These are phyloP conservation scores for Candida bentonensis DNA, from an alignment of 805 yeast genomes.

Conservation along the genomic window DNA sequence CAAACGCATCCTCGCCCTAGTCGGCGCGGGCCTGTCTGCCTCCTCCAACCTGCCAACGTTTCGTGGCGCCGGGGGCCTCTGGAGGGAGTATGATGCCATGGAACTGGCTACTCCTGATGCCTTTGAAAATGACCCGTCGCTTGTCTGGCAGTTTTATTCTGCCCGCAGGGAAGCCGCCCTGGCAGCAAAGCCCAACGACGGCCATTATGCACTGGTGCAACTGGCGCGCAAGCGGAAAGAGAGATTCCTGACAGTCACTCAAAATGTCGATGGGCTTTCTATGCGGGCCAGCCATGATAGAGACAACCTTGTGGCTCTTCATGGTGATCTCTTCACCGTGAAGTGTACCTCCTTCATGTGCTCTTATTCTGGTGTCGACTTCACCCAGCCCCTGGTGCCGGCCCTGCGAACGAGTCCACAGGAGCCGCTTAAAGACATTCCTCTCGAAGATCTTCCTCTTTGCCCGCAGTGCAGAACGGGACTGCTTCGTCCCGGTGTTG, in stretches of 20 bases:
- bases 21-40: conserved; percentile 76
- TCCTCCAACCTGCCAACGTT: conserved; percentile 67
- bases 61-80: conserved; percentile 57
- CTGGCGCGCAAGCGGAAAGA: conserved; percentile 29
- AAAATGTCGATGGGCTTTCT: conserved; percentile 70
- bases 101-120: conserved; percentile 91
- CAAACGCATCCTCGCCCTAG: conserved; percentile 29
- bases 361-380: conserved; percentile 40
- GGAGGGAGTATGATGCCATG: conserved; percentile 65
- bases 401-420: conserved; percentile 23
- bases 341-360: conserved; percentile 69
- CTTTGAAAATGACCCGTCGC: conserved; percentile 64
- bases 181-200: conserved; percentile 54
- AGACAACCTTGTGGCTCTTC: conserved; percentile 48
- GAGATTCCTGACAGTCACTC: conserved; percentile 53
- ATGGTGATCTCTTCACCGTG: conserved; percentile 63
- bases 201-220: conserved; percentile 57
- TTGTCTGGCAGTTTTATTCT: conserved; percentile 84
- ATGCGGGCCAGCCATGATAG: conserved; percentile 48
- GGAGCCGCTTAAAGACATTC: conserved; percentile 28
- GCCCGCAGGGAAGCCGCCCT: conserved; percentile 53
- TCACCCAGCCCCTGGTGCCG: conserved; percentile 43
- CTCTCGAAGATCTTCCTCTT: conserved; percentile 43
- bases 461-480: conserved; percentile 67
- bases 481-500: conserved; percentile 73